Evolutionary conservation across 2,329 filamentous ascomycete genomes (phyloP), one percentile per base, ranked within the genome.

Genomic region (Paradendryphiella salina): DNA sequence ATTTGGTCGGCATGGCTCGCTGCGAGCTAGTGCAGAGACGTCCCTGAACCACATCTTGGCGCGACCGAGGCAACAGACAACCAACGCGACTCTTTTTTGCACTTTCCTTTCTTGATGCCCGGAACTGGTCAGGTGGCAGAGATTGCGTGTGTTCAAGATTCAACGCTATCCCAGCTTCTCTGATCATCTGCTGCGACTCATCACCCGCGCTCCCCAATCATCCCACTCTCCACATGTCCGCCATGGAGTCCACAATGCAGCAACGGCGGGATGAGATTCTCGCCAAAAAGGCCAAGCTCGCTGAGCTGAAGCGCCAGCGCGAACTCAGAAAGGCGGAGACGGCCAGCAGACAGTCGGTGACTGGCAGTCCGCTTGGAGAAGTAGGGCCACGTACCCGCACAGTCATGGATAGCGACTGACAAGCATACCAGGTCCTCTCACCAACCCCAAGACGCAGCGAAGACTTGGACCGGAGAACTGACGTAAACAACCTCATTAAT

Each of bases 231-330:
- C 29, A 38, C 46, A 38, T 39, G 50, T 47, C 36, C 52, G 37
- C 56, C 43, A 71, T 71, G 69, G 69, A 71, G 46, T 63, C 66
- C 11, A 87, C 87, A 80, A 85, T 87, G 77, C 87, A 85, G 73
- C 79, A 92, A 81, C 88, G 92, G 66, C 88, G 90, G 79, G 91
- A 96, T 80, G 94, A 99, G 80, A 96, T 99, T 64, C 80, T 94
- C 65, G 92, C 91, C 63, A 99, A 99, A 79, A 93, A 90, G 80
- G 93, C 92, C 57, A 96, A 94, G 80, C 90, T 99, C 66, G 92
- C 90, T 41, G 94, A 97, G 81, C 83, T 99, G 60, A 96, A 96
- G 79, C 85, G 89, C 56, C 91, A 96, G 77, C 85, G 94, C 65
- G 91, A 95, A 64, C 84, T 92, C 52, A 84, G 89, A 59, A 89